Percentiles rank a stretch among this genome's conserved stretches.
Evolutionary conservation across 2,329 filamentous ascomycete species (phyloP).

Genomic region (Trichoderma sp.): DNA sequence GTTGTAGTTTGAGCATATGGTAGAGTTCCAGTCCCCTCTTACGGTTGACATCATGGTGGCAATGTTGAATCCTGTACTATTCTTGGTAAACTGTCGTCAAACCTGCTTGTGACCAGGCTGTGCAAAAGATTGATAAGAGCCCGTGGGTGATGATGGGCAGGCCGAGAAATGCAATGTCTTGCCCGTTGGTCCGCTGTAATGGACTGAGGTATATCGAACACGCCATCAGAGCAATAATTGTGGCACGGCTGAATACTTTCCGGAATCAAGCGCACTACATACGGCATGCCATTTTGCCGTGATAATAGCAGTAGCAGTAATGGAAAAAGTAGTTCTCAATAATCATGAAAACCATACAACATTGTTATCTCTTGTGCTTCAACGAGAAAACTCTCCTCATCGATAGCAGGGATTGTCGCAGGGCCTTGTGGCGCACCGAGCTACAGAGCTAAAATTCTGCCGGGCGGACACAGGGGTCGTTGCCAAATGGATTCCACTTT

Average conservation of each 20-base stretch:
- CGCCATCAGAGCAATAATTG: background rate
- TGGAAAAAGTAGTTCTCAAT: background rate
- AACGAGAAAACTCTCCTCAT: background rate
- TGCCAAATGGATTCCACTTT: conserved; percentile 11
- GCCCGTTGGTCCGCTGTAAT: conserved; percentile 19
- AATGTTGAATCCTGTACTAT: background rate
- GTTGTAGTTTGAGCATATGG: background rate
- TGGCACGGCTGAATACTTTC: background rate
- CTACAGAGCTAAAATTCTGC: background rate
- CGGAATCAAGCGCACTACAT: background rate
- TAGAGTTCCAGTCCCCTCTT: background rate
- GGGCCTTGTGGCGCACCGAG: background rate
- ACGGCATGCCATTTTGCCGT: background rate
- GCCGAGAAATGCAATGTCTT: conserved; percentile 26
- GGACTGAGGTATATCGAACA: background rate
- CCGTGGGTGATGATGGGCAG: conserved; percentile 22
- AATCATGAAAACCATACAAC: background rate
- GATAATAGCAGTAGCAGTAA: background rate
- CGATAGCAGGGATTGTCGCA: background rate
- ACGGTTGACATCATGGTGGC: background rate
- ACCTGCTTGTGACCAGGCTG: background rate
- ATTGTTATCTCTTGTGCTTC: background rate
- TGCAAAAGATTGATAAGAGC: background rate
- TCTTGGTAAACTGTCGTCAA: background rate
- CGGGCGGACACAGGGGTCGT: background rate